Evolutionary conservation across 2,329 filamentous ascomycete genomes (phyloP).

Genomic region (Penicillium sumatraense): DNA sequence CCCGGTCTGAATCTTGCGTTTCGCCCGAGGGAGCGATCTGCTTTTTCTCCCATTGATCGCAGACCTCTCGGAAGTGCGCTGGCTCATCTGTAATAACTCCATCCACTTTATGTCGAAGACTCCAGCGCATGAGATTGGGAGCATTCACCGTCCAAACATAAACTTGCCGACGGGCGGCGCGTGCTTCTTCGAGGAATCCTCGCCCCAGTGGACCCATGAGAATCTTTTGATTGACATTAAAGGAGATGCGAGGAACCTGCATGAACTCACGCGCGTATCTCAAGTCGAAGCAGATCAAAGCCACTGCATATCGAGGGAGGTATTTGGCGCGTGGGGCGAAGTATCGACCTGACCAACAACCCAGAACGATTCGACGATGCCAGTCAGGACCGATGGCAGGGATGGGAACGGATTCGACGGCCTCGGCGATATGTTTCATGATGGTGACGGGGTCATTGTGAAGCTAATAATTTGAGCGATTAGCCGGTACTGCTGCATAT

Average conservation of each 20-base stretch:
- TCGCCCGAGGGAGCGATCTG: neutral
- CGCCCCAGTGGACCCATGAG: constrained; percentile 71
- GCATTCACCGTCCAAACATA: constrained; percentile 89
- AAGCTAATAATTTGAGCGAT: constrained; percentile 26
- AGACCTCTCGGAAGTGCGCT: constrained; percentile 14
- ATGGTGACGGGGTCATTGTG: constrained; percentile 63
- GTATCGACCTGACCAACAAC: constrained; percentile 79
- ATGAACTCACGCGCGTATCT: constrained; percentile 74
- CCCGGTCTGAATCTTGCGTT: neutral
- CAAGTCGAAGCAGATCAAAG: constrained; percentile 49
- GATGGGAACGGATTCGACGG: constrained; percentile 59
- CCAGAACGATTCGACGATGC: constrained; percentile 75
- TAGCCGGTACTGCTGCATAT: no score
- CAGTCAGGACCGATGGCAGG: constrained; percentile 57
- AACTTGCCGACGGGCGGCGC: constrained; percentile 61
- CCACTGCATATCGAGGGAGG: constrained; percentile 45
- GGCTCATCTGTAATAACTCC: constrained; percentile 89
- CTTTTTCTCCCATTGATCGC: constrained; percentile 22
- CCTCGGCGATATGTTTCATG: constrained; percentile 69
- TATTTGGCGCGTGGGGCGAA: constrained; percentile 65
- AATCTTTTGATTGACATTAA: constrained; percentile 75
- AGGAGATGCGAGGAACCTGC: constrained; percentile 64
- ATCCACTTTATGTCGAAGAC: constrained; percentile 68
- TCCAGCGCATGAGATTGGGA: constrained; percentile 79
- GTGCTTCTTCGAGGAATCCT: constrained; percentile 68